These are phyloP conservation scores for Boletus sensibilis DNA, from an alignment of 768 basidiomycete species.

Conservation along the genomic window DNA sequence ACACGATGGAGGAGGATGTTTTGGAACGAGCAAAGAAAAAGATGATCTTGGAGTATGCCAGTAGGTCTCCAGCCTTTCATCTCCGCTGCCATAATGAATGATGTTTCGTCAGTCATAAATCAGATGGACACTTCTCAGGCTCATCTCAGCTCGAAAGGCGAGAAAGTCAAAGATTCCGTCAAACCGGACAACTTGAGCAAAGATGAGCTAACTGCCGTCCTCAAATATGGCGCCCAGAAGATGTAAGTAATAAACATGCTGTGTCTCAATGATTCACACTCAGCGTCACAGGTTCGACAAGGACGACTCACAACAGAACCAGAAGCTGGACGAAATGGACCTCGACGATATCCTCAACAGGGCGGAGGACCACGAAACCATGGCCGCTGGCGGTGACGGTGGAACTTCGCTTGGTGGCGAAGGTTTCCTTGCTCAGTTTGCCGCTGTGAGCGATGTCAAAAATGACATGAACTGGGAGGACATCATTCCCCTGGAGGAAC, in stretches of 20 bases:
- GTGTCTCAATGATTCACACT: constrained; percentile 6
- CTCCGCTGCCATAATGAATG: constrained; percentile 9
- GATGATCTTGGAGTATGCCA: constrained; percentile 99
- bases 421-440: constrained; percentile 93
- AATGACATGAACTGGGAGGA: constrained; percentile 99
- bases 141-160: constrained; percentile 82
- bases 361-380: constrained; percentile 96
- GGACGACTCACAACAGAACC: constrained; percentile 87
- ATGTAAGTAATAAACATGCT: constrained; percentile 55
- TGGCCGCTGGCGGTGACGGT: constrained; percentile 75
- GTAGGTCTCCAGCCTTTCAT: constrained; percentile 52
- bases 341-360: constrained; percentile 96
- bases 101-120: constrained; percentile 79
- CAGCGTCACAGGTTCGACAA: constrained; percentile 79
- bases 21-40: constrained; percentile 98
- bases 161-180: constrained; percentile 58
- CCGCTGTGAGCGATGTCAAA: constrained; percentile 96
- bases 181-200: constrained; percentile 88
- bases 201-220: constrained; percentile 94
- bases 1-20: constrained; percentile 99
- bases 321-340: constrained; percentile 99
- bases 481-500: constrained; percentile 92
- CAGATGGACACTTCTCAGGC: constrained; percentile 99
- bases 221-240: constrained; percentile 98
- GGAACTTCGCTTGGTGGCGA: constrained; percentile 97